Conservation (phyloP, 106 monocot species). For the Vanilla planifolia region DNA sequence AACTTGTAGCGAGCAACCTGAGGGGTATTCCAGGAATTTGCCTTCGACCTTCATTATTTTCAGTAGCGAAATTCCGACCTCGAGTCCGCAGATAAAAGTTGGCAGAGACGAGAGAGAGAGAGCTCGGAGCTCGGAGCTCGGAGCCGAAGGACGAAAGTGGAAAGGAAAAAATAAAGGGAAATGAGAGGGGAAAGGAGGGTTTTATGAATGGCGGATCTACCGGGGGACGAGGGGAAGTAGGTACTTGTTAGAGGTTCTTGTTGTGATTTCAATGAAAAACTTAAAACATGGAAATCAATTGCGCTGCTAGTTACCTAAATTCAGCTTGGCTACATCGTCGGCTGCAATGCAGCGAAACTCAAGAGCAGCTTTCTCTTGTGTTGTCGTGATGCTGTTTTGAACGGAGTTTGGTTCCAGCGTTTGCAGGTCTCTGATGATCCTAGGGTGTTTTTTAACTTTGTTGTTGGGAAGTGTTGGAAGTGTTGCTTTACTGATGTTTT, state of each 20-base stretch:
- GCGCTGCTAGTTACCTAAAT: not conserved
- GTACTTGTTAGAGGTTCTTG: not conserved
- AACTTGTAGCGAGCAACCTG: too few relatives aligned
- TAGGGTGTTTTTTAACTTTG: not conserved
- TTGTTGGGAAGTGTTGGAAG: not conserved
- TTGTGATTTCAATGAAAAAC: not conserved
- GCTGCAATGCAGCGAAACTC: not conserved
- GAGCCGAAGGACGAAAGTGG: not conserved
- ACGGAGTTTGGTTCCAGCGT: not conserved
- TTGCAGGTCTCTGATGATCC: too few relatives aligned
- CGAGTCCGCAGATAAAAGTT: not conserved
- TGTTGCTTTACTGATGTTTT: not conserved
- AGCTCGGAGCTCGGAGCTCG: not conserved
- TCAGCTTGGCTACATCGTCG: not conserved
- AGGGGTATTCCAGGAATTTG: too few relatives aligned
- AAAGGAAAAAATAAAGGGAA: conserved; percentile 4
- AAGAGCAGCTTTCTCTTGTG: not conserved
- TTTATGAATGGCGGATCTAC: not conserved
- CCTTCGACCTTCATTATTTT: conserved; percentile 4
- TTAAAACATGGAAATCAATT: not conserved
- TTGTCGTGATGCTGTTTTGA: not conserved
- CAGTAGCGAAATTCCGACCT: conserved; percentile 1
- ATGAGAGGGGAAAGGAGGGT: not conserved
- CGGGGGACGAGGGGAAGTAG: not conserved
- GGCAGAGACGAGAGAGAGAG: conserved; percentile 1